These are phyloP conservation scores for Cinnamomum chago DNA, from an alignment of 164 flowering plant genomes.

Conservation along the genomic window DNA sequence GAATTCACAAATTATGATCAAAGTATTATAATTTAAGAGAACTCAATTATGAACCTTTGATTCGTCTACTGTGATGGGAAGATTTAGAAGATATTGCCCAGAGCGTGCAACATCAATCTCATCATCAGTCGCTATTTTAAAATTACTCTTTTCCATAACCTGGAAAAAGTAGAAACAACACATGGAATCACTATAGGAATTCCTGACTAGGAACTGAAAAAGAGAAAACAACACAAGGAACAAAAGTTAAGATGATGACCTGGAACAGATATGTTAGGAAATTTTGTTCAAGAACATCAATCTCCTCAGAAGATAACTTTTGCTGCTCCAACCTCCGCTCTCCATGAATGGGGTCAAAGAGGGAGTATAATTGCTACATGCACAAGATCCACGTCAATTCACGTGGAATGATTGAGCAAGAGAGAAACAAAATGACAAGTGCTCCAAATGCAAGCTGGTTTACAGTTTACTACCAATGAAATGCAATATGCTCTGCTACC, in stretches of 20 bases:
- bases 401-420: neutral
- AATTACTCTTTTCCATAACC: constrained; percentile 95
- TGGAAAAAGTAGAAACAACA: constrained; percentile 15
- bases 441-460: too few species aligned
- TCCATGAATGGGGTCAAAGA: constrained; percentile 81
- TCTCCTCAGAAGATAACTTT: constrained; percentile 54
- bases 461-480: too few species aligned
- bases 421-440: neutral
- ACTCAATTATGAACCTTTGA: constrained; percentile 57
- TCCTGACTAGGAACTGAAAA: neutral
- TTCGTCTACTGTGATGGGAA: constrained; percentile 91
- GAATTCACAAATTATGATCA: neutral
- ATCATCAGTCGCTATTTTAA: constrained; percentile 67
- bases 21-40: neutral
- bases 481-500: too few species aligned
- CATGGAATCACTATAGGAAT: neutral
- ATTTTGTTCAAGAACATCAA: constrained; percentile 86
- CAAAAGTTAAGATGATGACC: constrained; percentile 28
- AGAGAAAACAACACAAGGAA: too few species aligned
- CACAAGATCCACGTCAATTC: neutral
- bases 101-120: constrained; percentile 84
- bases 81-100: constrained; percentile 93
- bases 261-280: constrained; percentile 72
- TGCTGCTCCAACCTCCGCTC: constrained; percentile 78
- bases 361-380: constrained; percentile 84